A percentile compares a stretch with the other conserved stretches of the same genome.
Evolutionary conservation across 2,329 filamentous ascomycete species (phyloP).

Genomic region (Ploettnerulaceae sp.): DNA sequence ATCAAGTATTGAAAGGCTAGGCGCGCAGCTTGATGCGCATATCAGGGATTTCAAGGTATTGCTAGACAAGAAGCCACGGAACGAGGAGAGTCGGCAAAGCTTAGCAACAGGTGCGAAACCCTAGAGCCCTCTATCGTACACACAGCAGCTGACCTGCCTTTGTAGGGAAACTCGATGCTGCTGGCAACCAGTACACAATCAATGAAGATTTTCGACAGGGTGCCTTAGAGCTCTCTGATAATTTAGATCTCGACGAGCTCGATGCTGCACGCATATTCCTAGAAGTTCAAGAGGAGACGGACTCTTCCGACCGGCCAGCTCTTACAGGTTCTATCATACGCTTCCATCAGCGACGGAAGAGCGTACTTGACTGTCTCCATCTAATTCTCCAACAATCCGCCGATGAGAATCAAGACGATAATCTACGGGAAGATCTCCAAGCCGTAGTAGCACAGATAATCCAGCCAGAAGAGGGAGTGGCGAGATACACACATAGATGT

Average conservation of each 20-base stretch:
- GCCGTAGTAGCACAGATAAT: conserved; percentile 49
- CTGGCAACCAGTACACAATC: conserved; percentile 69
- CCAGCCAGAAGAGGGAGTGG: conserved; percentile 40
- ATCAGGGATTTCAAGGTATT: conserved; percentile 64
- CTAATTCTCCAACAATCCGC: conserved; percentile 62
- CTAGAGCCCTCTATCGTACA: not conserved
- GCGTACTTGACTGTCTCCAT: conserved; percentile 76
- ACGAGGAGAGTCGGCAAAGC: conserved; percentile 66
- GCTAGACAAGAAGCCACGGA: conserved; percentile 70
- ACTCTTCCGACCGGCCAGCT: conserved; percentile 64
- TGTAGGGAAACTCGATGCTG: conserved; percentile 71
- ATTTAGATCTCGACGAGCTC: conserved; percentile 84
- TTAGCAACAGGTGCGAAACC: conserved; percentile 59
- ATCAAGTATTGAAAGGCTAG: conserved; percentile 64
- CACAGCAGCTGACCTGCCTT: conserved; percentile 21
- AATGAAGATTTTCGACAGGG: conserved; percentile 86
- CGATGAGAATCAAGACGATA: conserved; percentile 34
- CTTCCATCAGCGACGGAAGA: conserved; percentile 82
- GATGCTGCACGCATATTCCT: conserved; percentile 74
- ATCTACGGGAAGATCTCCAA: conserved; percentile 47
- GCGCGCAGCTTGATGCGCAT: conserved; percentile 59
- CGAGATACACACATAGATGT: conserved; percentile 68
- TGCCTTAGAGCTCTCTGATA: conserved; percentile 76
- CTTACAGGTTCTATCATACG: conserved; percentile 77
- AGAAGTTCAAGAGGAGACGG: conserved; percentile 64